Evolutionary conservation across 495 filamentous ascomycete species (phyloP).

Genomic region (Penicillium canescens): DNA sequence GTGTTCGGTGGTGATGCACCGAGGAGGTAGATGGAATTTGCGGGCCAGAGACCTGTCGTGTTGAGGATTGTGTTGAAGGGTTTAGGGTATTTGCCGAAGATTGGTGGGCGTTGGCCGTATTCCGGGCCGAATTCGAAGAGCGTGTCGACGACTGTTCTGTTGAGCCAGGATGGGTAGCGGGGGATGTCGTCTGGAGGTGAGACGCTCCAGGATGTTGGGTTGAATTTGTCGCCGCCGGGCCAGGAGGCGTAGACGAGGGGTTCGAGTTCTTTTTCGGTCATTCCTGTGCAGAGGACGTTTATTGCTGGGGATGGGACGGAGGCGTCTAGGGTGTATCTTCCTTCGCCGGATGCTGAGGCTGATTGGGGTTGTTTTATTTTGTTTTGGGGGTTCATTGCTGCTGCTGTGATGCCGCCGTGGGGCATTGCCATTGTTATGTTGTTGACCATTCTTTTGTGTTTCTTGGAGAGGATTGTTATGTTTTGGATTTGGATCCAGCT

Average conservation of each 20-base stretch:
- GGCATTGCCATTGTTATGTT: slow-evolving; percentile 77
- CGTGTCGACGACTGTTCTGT: slow-evolving; percentile 64
- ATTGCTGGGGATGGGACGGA: slow-evolving; percentile 64
- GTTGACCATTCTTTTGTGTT: slow-evolving; percentile 56
- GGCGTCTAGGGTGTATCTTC: slow-evolving; percentile 63
- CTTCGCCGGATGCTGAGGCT: slow-evolving; percentile 60
- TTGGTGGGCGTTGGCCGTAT: slow-evolving; percentile 53
- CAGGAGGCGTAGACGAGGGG: slow-evolving; percentile 63
- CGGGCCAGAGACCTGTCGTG: slow-evolving; percentile 33
- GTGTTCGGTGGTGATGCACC: slow-evolving; percentile 41
- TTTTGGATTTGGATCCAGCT: slow-evolving; percentile 59
- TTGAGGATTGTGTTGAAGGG: slow-evolving; percentile 68
- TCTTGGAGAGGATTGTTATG: slow-evolving; percentile 43
- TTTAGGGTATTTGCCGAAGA: slow-evolving; percentile 63
- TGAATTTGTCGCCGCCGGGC: slow-evolving; percentile 44
- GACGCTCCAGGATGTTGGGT: slow-evolving; percentile 31
- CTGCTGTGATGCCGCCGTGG: slow-evolving; percentile 63
- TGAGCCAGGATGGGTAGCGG: slow-evolving; percentile 38
- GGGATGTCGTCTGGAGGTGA: slow-evolving; percentile 22
- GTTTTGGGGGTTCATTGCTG: slow-evolving; percentile 59
- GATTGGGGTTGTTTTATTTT: slow-evolving; percentile 66
- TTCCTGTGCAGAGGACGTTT: slow-evolving; percentile 69
- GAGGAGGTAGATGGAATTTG: slow-evolving; percentile 63
- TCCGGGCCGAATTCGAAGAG: slow-evolving; percentile 63
- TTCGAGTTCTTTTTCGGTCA: slow-evolving; percentile 54